phyloP scores from a whole-genome alignment of 2,329 filamentous ascomycete genomes.

The Fusarium denticulatum region DNA sequence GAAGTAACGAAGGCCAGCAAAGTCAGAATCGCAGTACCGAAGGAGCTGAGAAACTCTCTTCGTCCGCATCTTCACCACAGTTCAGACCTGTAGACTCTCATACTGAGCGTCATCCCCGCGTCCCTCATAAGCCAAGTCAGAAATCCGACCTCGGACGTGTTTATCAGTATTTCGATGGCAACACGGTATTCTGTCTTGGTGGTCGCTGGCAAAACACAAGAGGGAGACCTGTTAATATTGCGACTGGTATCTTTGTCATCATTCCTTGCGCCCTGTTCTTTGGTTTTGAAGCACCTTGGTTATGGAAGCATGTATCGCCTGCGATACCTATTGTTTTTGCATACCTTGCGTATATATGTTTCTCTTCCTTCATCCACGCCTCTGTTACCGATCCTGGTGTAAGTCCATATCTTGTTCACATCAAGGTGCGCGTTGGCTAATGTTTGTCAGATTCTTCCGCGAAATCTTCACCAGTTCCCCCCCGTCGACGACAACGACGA shows the following conservation, averaged over 20 bases:
- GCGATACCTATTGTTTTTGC: constrained; percentile 90
- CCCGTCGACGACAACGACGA: constrained; percentile 79
- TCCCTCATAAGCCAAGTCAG: constrained; percentile 36
- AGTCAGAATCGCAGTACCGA: constrained; percentile 66
- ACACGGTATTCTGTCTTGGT: constrained; percentile 87
- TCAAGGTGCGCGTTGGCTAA: constrained; percentile 15
- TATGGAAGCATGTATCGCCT: constrained; percentile 88
- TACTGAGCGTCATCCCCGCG: constrained; percentile 25
- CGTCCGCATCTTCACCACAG: constrained; percentile 78
- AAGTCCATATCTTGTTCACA: constrained; percentile 53
- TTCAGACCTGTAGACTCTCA: constrained; percentile 60
- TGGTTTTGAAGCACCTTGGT: constrained; percentile 81
- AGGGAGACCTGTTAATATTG: constrained; percentile 88
- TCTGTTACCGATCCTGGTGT: constrained; percentile 93
- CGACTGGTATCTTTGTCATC: constrained; percentile 82
- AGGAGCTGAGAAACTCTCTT: constrained; percentile 85
- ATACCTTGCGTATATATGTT: constrained; percentile 89
- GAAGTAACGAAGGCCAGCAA: constrained; percentile 60
- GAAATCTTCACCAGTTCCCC: constrained; percentile 92
- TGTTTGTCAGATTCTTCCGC: constrained; percentile 79
- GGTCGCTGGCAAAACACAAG: constrained; percentile 89
- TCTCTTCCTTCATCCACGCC: constrained; percentile 94
- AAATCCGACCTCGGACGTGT: constrained; percentile 68
- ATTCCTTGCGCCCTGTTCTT: constrained; percentile 87
- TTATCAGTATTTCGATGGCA: constrained; percentile 92